These are phyloP conservation scores for Candida wancherniae DNA, from an alignment of 805 yeast genomes.

Conservation along the genomic window DNA sequence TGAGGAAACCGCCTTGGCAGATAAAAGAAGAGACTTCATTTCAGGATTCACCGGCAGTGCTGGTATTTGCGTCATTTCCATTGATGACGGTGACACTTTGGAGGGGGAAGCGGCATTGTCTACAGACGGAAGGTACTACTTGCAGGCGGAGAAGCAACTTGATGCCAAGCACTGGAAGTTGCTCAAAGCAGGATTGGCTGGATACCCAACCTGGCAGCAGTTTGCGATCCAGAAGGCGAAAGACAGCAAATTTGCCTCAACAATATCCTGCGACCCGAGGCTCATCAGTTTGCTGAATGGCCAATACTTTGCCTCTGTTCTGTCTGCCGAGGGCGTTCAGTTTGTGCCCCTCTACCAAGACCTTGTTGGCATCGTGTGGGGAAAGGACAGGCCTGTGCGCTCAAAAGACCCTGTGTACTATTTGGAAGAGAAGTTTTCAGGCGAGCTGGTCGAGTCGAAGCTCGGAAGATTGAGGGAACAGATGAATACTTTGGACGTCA, in stretches of 20 bases:
- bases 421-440: conserved; percentile 27
- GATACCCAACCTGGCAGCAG: conserved; percentile 71
- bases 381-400: conserved; percentile 28
- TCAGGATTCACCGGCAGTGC: conserved; percentile 19
- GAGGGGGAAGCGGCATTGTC: conserved; percentile 73
- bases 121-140: conserved; percentile 92
- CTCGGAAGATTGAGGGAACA: conserved; percentile 25
- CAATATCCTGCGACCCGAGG: conserved; percentile 81
- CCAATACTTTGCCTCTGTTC: conserved; percentile 29
- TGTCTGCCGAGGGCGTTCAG: conserved; percentile 19
- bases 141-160: conserved; percentile 83
- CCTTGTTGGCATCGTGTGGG: conserved; percentile 39
- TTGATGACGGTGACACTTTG: conserved; percentile 37
- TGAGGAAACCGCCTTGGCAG: conserved; percentile 17
- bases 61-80: conserved; percentile 16
- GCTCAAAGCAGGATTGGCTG: conserved; percentile 73
- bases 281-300: conserved; percentile 53
- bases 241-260: conserved; percentile 44
- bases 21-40: conserved; percentile 16
- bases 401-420: conserved; percentile 31
- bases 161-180: conserved; percentile 69
- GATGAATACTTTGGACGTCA: conserved; percentile 23
- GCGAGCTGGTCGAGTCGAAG: conserved; percentile 30
- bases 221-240: conserved; percentile 58
- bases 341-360: conserved; percentile 31